Conservation (phyloP, 345 rosid genomes). For the Cardiospermum halicacabum region DNA sequence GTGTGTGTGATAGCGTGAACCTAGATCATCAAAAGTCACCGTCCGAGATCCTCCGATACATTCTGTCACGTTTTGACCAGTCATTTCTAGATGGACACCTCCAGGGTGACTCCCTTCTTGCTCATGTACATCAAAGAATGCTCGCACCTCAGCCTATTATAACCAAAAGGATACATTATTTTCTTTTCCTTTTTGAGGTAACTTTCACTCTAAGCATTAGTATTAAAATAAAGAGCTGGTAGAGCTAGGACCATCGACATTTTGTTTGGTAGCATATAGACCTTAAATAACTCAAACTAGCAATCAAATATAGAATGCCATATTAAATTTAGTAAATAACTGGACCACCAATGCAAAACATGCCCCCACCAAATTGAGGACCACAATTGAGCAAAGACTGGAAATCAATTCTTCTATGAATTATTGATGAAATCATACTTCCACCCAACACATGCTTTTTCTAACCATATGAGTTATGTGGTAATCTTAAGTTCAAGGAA, state of each 20-base stretch:
- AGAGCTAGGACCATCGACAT: too few relatives aligned
- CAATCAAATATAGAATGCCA: too few relatives aligned
- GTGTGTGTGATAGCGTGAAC: constrained; percentile 63
- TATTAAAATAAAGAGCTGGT: too few relatives aligned
- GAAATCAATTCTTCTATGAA: neutral
- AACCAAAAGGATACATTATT: neutral
- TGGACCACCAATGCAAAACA: neutral
- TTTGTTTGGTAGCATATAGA: too few relatives aligned
- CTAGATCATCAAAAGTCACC: constrained; percentile 49
- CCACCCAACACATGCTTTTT: neutral
- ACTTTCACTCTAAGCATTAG: neutral
- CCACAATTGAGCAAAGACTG: neutral
- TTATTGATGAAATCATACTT: neutral
- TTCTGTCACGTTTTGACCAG: constrained; percentile 62
- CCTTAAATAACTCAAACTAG: too few relatives aligned
- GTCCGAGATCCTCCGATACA: constrained; percentile 63
- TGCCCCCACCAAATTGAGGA: neutral
- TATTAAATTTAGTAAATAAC: too few relatives aligned
- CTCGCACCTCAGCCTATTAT: constrained; percentile 51
- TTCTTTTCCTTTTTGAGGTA: neutral
- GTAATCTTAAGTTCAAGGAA: neutral
- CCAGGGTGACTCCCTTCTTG: constrained; percentile 67
- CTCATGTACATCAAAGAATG: constrained; percentile 59
- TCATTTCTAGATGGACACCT: constrained; percentile 62
- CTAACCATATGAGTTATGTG: neutral